Evolutionary conservation across 2,329 filamentous ascomycete species (phyloP).

Genomic region (Diplocarpon rosae): DNA sequence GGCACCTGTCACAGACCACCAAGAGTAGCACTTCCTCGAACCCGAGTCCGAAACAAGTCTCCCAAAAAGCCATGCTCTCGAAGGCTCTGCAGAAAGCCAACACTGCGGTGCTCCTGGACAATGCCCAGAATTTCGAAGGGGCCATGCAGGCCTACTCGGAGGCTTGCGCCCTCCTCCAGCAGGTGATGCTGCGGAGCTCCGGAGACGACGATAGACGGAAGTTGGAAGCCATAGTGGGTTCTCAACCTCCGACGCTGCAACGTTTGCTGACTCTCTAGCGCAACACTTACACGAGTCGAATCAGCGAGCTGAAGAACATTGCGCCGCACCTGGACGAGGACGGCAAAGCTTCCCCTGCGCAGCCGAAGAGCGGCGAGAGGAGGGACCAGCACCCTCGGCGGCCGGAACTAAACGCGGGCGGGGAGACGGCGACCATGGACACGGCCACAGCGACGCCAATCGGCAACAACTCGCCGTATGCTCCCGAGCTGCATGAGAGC

Average conservation of each 20-base stretch:
- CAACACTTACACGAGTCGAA: slow-evolving; percentile 80
- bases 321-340: slow-evolving; percentile 42
- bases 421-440: slow-evolving; percentile 37
- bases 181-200: slow-evolving; percentile 76
- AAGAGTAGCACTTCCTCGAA: slow-evolving; percentile 33
- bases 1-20: slow-evolving; percentile 35
- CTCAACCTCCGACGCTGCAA: not conserved
- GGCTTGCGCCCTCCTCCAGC: slow-evolving; percentile 76
- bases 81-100: slow-evolving; percentile 91
- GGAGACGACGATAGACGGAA: slow-evolving; percentile 83
- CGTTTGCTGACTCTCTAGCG: slow-evolving; percentile 40
- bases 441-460: slow-evolving; percentile 43
- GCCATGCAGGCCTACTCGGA: slow-evolving; percentile 85
- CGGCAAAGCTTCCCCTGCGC: slow-evolving; percentile 66
- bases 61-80: slow-evolving; percentile 94
- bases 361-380: slow-evolving; percentile 58
- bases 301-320: slow-evolving; percentile 73
- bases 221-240: slow-evolving; percentile 80
- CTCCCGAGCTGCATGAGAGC: slow-evolving; percentile 14
- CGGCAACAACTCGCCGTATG: slow-evolving; percentile 30
- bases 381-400: slow-evolving; percentile 34
- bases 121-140: slow-evolving; percentile 87
- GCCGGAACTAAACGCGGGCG: slow-evolving; percentile 28
- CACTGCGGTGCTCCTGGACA: slow-evolving; percentile 88
- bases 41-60: slow-evolving; percentile 38